A percentile compares a stretch with the other conserved stretches of the same genome.
Conservation (phyloP, 169 alveolate genomes). For the Cryptosporidium canis region DNA sequence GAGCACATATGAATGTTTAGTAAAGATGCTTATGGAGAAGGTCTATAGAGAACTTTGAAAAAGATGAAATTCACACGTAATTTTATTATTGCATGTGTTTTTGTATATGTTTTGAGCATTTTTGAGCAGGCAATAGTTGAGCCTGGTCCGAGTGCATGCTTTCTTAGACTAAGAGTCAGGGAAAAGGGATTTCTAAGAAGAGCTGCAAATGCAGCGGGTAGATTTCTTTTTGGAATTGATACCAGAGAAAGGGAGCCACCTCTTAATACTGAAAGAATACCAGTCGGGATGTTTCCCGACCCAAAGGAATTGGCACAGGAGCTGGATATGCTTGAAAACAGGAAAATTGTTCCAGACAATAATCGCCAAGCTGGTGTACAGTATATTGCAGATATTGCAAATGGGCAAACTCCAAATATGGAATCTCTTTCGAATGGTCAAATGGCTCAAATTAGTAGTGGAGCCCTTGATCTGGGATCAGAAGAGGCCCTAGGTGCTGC, state of each 20-base stretch:
- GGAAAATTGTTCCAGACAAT: neutral
- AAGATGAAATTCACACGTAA: neutral
- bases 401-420: slow-evolving; percentile 31
- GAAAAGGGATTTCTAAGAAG: slow-evolving; percentile 57
- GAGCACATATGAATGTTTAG: neutral
- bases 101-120: neutral
- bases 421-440: neutral
- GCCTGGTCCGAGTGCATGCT: neutral
- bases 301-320: slow-evolving; percentile 39
- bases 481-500: neutral
- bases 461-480: slow-evolving; percentile 43
- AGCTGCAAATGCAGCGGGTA: slow-evolving; percentile 54
- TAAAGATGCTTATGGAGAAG: neutral
- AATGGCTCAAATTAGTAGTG: slow-evolving; percentile 40
- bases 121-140: neutral
- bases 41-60: neutral
- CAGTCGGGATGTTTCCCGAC: slow-evolving; percentile 56
- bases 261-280: slow-evolving; percentile 27
- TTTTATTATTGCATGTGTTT: neutral
- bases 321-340: slow-evolving; percentile 11
- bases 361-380: neutral
- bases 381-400: slow-evolving; percentile 3
- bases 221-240: slow-evolving; percentile 39
- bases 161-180: neutral
- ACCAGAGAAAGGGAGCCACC: neutral